Evolutionary conservation across 2,329 filamentous ascomycete genomes (phyloP).

Genomic region (Xylariaceae sp.): DNA sequence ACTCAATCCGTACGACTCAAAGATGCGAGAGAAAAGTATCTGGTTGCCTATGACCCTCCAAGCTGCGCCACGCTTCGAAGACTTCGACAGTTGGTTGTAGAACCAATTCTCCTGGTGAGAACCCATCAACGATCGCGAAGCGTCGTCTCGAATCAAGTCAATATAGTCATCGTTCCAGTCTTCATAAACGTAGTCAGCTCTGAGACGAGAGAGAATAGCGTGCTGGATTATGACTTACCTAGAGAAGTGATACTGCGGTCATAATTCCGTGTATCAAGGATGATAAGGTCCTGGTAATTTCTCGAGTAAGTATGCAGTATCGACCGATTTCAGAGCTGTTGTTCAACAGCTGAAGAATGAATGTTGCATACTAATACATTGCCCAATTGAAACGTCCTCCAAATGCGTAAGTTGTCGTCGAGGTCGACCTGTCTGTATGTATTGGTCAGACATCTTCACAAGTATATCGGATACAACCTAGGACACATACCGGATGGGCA

Average conservation of each 20-base stretch:
- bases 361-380: slow-evolving; percentile 54
- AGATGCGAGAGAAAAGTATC: slow-evolving; percentile 67
- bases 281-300: slow-evolving; percentile 61
- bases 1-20: slow-evolving; percentile 42
- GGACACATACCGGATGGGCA: slow-evolving; percentile 56
- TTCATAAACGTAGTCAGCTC: slow-evolving; percentile 42
- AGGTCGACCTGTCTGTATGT: slow-evolving; percentile 63
- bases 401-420: slow-evolving; percentile 73
- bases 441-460: slow-evolving; percentile 41
- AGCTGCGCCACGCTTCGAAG: slow-evolving; percentile 67
- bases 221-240: slow-evolving; percentile 29
- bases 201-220: background rate
- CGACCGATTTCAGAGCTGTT: background rate
- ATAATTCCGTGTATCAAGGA: slow-evolving; percentile 74
- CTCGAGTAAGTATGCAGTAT: slow-evolving; percentile 63
- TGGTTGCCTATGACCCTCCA: slow-evolving; percentile 78
- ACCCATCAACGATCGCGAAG: slow-evolving; percentile 74
- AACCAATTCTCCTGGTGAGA: slow-evolving; percentile 78
- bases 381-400: slow-evolving; percentile 71
- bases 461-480: background rate
- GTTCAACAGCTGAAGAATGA: too few relatives aligned
- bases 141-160: slow-evolving; percentile 67
- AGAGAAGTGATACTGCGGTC: slow-evolving; percentile 67
- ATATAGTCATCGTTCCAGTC: slow-evolving; percentile 69
- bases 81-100: slow-evolving; percentile 64